Evolutionary conservation across 129 eudicot genomes (phyloP).

Genomic region (Calendula officinalis): DNA sequence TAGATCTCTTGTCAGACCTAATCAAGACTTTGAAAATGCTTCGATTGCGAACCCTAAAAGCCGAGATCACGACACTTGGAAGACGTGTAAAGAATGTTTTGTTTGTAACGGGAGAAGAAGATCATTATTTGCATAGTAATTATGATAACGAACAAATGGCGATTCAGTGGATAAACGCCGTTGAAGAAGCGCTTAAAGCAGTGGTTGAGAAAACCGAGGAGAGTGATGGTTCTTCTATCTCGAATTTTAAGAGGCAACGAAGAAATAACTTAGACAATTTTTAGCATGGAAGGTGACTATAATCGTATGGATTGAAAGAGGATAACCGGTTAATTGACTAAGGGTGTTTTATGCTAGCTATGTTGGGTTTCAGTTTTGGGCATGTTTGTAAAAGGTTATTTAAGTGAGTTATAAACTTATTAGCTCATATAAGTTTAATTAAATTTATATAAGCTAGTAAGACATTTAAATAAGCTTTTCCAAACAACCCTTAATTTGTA

Average conservation of each 20-base stretch:
- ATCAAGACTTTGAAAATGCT: slow-evolving; percentile 48
- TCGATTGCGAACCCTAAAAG: slow-evolving; percentile 50
- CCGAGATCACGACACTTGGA: slow-evolving; percentile 72
- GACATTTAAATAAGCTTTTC: too few species aligned
- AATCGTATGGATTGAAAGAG: not conserved
- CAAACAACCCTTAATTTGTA: too few species aligned
- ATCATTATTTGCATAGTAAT: not conserved
- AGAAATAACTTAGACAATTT: slow-evolving; percentile 35
- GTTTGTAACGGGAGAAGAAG: slow-evolving; percentile 37
- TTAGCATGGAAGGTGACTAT: slow-evolving; percentile 27
- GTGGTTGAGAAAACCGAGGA: slow-evolving; percentile 62
- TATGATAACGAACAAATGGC: slow-evolving; percentile 26
- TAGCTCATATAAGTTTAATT: too few species aligned
- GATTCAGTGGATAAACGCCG: slow-evolving; percentile 36
- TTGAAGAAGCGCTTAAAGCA: slow-evolving; percentile 74
- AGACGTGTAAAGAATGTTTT: slow-evolving; percentile 61
- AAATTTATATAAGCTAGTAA: too few species aligned
- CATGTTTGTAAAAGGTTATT: too few species aligned
- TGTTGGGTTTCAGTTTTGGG: not conserved
- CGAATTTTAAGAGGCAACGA: slow-evolving; percentile 75
- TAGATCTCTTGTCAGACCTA: slow-evolving; percentile 58
- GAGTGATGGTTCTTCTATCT: slow-evolving; percentile 48
- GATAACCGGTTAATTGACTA: not conserved
- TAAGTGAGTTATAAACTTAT: too few species aligned
- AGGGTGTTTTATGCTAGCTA: too few species aligned